Base-by-base conservation (phyloP, 371 early-diverging fungal species). In the Rhizopus stolonifer region DNA sequence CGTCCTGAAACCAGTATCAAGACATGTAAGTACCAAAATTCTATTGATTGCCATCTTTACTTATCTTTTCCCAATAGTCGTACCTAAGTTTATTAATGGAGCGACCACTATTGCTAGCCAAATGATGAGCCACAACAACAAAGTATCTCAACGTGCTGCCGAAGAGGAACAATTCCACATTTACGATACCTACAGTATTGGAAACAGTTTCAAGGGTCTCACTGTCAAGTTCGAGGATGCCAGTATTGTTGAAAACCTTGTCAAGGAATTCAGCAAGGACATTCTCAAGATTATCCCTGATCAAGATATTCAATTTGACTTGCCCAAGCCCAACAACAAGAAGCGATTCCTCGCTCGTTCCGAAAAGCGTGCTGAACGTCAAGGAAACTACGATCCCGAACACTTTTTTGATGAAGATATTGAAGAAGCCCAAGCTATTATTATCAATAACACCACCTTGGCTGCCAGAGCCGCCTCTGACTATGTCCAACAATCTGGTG, bases 281-380 rank as follows among this genome's bases (percentile, higher is more conserved):
- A 61, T 74, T 21, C 5, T 65, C 1, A 54, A 61, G 13, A 61
- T 74, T 23, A 52, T 71, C 32, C 75, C 75, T 48, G 75, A 74
- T 34, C 51, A 67, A 14, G 61, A 69, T 18, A 49, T 74, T 17
- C 49, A 64, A n/a, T 74, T 69, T 46, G 54, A 73, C 26, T 58
- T 73, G 7, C 66, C 68, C 13, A 52, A 51, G 3, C 50, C 49
- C 13, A 40, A 14, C 13, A 60, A 60, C 23, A 56, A 45, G n/a
- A 45, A 45, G 46, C 61, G 69, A 39, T 61, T 58, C 24, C 57
- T 63, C 29, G 58, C 58, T 54, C 47, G 47, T 15, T 44, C n/a
- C 22, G 22, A 48, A 43, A 39, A 42, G 44, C 47, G 29, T n/a
- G 21, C 43, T 18, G 32, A 25, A 3, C 54, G 54, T 40, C 14